A percentile compares a stretch with the other conserved stretches of the same genome.
Conservation (phyloP, 140 eudicot species). For the Erigeron philadelphicus region DNA sequence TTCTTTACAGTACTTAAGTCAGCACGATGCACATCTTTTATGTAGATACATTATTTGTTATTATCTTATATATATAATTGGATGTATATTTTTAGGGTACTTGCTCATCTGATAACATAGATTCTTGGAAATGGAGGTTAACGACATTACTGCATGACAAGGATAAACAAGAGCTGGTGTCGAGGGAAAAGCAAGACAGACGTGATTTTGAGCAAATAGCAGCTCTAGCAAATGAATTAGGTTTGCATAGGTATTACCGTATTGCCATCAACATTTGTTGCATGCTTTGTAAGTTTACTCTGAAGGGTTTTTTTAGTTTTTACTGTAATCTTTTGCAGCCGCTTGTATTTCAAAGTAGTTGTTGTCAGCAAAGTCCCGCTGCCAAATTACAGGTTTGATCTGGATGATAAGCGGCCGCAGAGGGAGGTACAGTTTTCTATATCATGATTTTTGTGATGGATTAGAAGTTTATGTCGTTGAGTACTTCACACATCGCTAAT, state of each 20-base stretch:
- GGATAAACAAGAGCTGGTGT: constrained; percentile 64
- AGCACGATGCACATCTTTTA: not conserved
- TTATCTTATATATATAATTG: not conserved
- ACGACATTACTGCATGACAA: constrained; percentile 32
- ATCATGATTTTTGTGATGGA: not conserved
- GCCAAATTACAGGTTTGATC: constrained; percentile 10
- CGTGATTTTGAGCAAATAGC: constrained; percentile 74
- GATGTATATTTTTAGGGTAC: constrained; percentile 36
- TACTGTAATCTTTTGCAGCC: constrained; percentile 42
- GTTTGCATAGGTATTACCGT: constrained; percentile 78
- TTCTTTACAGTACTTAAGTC: not conserved
- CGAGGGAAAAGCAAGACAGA: constrained; percentile 77
- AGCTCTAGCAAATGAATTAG: constrained; percentile 56
- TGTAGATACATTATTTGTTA: not conserved
- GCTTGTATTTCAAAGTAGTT: constrained; percentile 36
- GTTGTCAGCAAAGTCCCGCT: constrained; percentile 10
- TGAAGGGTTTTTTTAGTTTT: constrained; percentile 8
- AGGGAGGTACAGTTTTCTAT: constrained; percentile 8
- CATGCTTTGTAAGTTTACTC: not conserved
- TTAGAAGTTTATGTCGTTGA: not conserved
- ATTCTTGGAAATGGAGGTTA: constrained; percentile 60
- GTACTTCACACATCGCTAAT: not conserved
- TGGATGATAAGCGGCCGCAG: constrained; percentile 16
- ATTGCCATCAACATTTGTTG: constrained; percentile 12
- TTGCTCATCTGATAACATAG: constrained; percentile 37